Conservation (phyloP, 805 yeast species). For the Dipodascus albidus region DNA sequence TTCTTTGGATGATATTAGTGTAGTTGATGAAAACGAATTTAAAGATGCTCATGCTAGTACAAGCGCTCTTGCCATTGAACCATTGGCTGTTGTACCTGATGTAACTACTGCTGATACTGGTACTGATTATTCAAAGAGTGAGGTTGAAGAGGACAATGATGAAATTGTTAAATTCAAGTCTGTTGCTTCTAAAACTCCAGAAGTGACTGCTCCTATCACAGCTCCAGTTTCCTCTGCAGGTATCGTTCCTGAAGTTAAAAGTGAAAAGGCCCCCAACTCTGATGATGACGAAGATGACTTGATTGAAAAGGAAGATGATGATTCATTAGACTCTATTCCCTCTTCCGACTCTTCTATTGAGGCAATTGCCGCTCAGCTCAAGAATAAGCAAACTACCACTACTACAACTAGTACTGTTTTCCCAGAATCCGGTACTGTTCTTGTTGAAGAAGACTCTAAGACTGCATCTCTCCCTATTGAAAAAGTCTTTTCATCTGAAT, state of each 20-base stretch:
- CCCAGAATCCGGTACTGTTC: neutral
- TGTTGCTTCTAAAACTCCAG: slow-evolving; percentile 3
- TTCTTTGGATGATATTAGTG: slow-evolving; percentile 4
- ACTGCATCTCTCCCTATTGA: neutral
- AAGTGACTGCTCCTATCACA: slow-evolving; percentile 6
- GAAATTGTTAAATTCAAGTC: slow-evolving; percentile 4
- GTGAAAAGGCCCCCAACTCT: neutral
- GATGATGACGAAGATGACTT: neutral
- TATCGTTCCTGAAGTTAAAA: neutral
- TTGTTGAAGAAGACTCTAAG: neutral
- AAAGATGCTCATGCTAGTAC: slow-evolving; percentile 4
- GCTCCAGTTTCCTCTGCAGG: slow-evolving; percentile 1
- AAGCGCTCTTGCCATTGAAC: slow-evolving; percentile 1
- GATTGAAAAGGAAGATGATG: neutral
- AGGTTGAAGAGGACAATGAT: slow-evolving; percentile 3
- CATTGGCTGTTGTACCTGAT: slow-evolving; percentile 10
- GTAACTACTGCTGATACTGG: slow-evolving; percentile 5
- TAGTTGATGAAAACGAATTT: slow-evolving; percentile 10
- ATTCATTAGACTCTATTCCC: neutral
- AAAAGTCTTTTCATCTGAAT: neutral
- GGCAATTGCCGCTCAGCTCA: too few species aligned
- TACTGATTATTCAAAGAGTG: slow-evolving; percentile 2
- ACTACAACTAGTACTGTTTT: neutral
- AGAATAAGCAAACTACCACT: too few species aligned
- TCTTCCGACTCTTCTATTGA: neutral